Percentiles rank a stretch among this genome's conserved stretches.
Evolutionary conservation across 306 rosid species (phyloP).

Genomic region (Ormosia semicastrata): DNA sequence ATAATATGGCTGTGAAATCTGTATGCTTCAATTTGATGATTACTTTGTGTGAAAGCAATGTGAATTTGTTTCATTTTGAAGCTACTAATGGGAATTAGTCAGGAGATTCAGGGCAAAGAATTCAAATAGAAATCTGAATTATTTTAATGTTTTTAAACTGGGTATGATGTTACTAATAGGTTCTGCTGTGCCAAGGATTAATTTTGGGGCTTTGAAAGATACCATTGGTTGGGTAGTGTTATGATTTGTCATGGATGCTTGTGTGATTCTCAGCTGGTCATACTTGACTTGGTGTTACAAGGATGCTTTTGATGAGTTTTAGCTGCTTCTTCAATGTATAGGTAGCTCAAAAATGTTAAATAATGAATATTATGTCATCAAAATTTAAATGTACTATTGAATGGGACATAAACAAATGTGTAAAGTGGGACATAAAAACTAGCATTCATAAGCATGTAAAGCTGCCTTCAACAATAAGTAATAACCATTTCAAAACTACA

Average conservation of each 20-base stretch:
- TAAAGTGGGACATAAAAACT: not conserved
- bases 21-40: slow-evolving; percentile 19
- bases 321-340: not conserved
- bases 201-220: not conserved
- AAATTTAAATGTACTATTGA: not conserved
- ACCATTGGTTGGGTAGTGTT: not conserved
- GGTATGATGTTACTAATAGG: not conserved
- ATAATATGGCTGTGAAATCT: not conserved
- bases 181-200: not conserved
- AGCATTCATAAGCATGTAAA: not conserved
- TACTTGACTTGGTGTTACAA: not conserved
- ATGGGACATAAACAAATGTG: not conserved
- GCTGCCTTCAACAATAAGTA: not conserved
- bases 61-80: not conserved
- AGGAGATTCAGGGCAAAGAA: not conserved
- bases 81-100: slow-evolving; percentile 19
- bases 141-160: not conserved
- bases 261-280: not conserved
- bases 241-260: not conserved
- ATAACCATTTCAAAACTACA: not conserved
- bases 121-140: not conserved
- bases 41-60: slow-evolving; percentile 11
- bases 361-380: not conserved
- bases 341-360: not conserved
- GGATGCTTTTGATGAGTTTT: slow-evolving; percentile 1